These are phyloP conservation scores for Psilocybe azurescens DNA, from an alignment of 768 basidiomycete genomes.

Conservation along the genomic window DNA sequence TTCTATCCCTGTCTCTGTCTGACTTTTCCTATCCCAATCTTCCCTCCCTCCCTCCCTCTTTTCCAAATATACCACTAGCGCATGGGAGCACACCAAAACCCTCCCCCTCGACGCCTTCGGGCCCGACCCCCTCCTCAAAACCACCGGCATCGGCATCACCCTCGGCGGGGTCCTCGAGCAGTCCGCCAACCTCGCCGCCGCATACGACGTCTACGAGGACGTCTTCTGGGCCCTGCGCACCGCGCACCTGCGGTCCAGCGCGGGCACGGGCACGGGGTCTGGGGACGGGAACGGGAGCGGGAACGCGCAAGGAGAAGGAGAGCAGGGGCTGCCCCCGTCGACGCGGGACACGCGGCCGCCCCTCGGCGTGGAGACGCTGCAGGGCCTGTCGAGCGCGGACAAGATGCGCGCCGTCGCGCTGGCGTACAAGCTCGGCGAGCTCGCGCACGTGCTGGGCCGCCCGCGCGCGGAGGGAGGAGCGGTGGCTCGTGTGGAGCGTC, in stretches of 20 bases:
- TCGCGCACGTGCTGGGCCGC: slow-evolving; percentile 38
- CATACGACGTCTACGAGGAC: slow-evolving; percentile 45
- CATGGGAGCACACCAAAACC: slow-evolving; percentile 56
- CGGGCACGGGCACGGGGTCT: too few relatives aligned
- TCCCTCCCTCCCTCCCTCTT: too few relatives aligned
- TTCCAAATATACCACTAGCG: slow-evolving; percentile 31
- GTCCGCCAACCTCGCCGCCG: slow-evolving; percentile 37
- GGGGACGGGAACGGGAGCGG: too few relatives aligned
- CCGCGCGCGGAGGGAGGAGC: slow-evolving; percentile 44
- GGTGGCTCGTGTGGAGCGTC: slow-evolving; percentile 47
- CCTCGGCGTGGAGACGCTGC: slow-evolving; percentile 22
- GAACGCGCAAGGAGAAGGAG: neutral
- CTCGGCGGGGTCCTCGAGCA: slow-evolving; percentile 62
- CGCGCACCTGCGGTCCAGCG: slow-evolving; percentile 13
- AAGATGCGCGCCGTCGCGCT: slow-evolving; percentile 44
- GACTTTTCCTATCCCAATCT: neutral
- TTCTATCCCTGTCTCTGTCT: neutral
- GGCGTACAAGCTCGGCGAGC: slow-evolving; percentile 48
- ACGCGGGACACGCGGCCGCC: slow-evolving; percentile 11
- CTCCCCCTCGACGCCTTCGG: slow-evolving; percentile 45
- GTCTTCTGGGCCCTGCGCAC: slow-evolving; percentile 38
- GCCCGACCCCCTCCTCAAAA: slow-evolving; percentile 63
- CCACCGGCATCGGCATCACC: slow-evolving; percentile 67
- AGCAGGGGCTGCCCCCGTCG: slow-evolving; percentile 16
- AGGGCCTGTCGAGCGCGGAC: slow-evolving; percentile 21